Base-by-base conservation (phyloP, 331 rosid genomes). In the Dryas integrifolia region DNA sequence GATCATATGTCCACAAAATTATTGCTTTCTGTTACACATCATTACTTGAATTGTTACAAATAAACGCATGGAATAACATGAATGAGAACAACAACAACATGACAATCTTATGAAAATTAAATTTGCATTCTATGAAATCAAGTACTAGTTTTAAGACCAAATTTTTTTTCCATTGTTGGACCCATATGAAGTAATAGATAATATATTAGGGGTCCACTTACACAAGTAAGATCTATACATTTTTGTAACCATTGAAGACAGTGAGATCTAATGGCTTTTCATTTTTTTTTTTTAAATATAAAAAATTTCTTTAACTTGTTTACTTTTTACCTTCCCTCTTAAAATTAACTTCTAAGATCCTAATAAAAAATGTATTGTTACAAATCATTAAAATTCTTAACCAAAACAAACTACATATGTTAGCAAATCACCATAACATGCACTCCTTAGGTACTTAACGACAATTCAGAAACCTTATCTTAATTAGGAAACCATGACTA, bases 1-100 rank as follows among this genome's bases (percentile, higher is more conserved):
- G 98, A 80, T 92, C 97, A 44, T 49, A 47, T 14, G 86, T 75
- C 99, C 97, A 95, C 47, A 83, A 82, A 82, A 90, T 69, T 13
- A 89, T 73, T 7, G 94, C 99, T 68, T 85, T 82, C 99, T 95
- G 87, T 82, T 65, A 69, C 41, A 61, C 65, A 51, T 72, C 47
- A 80, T 7, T 69, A 58, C 15, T 71, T 71, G 6, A 15, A 49
- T 44, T 46, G 58, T n/a, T 58, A 72, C 7, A 2, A 43, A 44
- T 24, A 46, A 43, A 58, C 44, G 2, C 16, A 6, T 4, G 11
- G 67, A 39, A 13, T 6, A 10, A 38, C 40, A 78, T 66, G 11
- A 47, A 66, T 44, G 38, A 64, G 26, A 66, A 47, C 5, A 26
- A 48, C 24, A 24, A 21, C 2, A 16, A 43, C 18, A 21, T 44